Percentiles rank a stretch among this genome's conserved stretches.
Evolutionary conservation across 2,329 filamentous ascomycete species (phyloP).

Genomic region (Thermothelomyces thermophilus): DNA sequence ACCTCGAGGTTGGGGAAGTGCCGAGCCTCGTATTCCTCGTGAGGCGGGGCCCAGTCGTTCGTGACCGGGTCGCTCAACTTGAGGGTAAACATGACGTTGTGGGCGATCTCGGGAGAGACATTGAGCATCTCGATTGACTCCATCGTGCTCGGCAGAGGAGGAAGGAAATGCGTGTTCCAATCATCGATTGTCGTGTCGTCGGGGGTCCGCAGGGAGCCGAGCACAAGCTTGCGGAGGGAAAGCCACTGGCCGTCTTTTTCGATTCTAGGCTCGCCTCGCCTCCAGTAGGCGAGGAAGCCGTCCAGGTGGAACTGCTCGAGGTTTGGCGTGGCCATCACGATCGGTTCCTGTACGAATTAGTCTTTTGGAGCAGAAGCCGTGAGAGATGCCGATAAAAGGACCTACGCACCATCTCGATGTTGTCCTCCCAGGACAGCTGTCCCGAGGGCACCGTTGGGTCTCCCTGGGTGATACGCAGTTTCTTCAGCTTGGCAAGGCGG

Average conservation of each 20-base stretch:
- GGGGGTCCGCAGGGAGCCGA: conserved; percentile 3
- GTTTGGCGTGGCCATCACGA: conserved; percentile 14
- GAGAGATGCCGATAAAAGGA: not conserved
- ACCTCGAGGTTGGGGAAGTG: conserved; percentile 16
- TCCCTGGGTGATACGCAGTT: not conserved
- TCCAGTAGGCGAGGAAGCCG: conserved; percentile 2
- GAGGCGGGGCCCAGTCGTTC: not conserved
- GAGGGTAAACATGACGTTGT: conserved; percentile 12
- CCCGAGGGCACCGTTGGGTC: too few relatives aligned
- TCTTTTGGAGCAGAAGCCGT: not conserved
- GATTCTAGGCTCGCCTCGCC: not conserved
- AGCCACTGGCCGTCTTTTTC: conserved; percentile 8
- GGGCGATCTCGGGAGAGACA: not conserved
- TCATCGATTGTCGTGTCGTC: not conserved
- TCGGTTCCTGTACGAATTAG: conserved; percentile 1
- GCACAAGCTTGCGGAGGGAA: conserved; percentile 7
- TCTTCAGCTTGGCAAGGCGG: conserved; percentile 7
- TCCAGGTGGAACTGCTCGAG: conserved; percentile 17
- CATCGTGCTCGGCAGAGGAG: conserved; percentile 6
- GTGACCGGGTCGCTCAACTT: not conserved
- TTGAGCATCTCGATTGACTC: conserved; percentile 14
- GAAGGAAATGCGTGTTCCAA: conserved; percentile 3
- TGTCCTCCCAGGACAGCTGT: too few relatives aligned
- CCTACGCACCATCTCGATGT: not conserved
- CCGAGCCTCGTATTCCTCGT: not conserved